phyloP scores from a whole-genome alignment of 2,329 filamentous ascomycete genomes.

The Xylaria arbuscula region DNA sequence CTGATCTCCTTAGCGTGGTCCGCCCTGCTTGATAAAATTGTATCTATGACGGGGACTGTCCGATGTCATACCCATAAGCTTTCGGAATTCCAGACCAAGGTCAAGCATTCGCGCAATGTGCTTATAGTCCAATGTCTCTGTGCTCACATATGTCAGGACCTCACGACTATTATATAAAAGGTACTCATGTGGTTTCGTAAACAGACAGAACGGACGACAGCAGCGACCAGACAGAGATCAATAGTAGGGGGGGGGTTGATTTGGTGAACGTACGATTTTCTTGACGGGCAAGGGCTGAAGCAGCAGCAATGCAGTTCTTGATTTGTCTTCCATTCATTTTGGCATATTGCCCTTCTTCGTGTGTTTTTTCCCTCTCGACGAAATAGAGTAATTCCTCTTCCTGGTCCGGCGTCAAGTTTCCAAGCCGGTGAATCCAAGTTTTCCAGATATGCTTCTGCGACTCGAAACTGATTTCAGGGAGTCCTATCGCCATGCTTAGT shows the following conservation, averaged over 20 bases:
- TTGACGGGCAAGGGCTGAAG: constrained; percentile 23
- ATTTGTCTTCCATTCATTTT: constrained; percentile 38
- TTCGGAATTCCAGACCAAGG: constrained; percentile 16
- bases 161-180: too few species aligned
- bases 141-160: background rate
- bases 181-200: too few species aligned
- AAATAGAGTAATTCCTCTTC: background rate
- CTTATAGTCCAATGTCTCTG: background rate
- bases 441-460: constrained; percentile 26
- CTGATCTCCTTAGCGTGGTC: background rate
- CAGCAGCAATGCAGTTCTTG: constrained; percentile 32
- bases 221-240: background rate
- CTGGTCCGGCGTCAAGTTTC: background rate
- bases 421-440: constrained; percentile 18
- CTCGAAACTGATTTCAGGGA: constrained; percentile 21
- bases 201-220: too few species aligned
- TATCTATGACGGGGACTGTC: background rate
- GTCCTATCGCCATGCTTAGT: constrained; percentile 19
- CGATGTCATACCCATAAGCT: background rate
- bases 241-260: background rate
- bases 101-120: constrained; percentile 18
- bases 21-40: background rate
- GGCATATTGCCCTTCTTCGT: constrained; percentile 7
- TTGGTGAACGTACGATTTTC: constrained; percentile 20
- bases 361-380: background rate